A percentile compares a stretch with the other conserved stretches of the same genome.
phyloP scores from a whole-genome alignment of 495 filamentous ascomycete species.

The Polyplosphaeria fusca region DNA sequence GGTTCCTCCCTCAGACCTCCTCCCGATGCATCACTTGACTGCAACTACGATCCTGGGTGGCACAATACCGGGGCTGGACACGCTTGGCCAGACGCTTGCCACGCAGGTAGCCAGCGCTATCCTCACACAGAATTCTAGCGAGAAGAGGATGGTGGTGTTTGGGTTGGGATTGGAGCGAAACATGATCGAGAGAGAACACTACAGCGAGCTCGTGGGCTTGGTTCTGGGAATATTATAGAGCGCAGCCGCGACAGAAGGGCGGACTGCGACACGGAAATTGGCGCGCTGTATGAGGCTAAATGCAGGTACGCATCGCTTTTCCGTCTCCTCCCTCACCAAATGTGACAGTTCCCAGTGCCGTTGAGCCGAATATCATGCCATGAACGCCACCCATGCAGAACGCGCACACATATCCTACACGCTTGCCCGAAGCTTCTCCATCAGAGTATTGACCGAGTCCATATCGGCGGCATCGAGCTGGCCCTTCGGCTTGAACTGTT shows the following conservation, averaged over 20 bases:
- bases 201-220: slow-evolving; percentile 79
- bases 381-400: too few species aligned
- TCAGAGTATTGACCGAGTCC: slow-evolving; percentile 74
- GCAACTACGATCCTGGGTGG: slow-evolving; percentile 88
- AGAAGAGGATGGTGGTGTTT: slow-evolving; percentile 74
- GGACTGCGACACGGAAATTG: too few species aligned
- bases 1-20: slow-evolving; percentile 47
- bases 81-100: slow-evolving; percentile 79
- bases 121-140: slow-evolving; percentile 64
- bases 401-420: too few species aligned
- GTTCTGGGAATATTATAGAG: slow-evolving; percentile 62
- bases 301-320: too few species aligned
- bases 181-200: slow-evolving; percentile 56
- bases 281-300: too few species aligned
- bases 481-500: slow-evolving; percentile 53
- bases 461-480: slow-evolving; percentile 74
- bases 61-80: slow-evolving; percentile 72
- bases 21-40: slow-evolving; percentile 77
- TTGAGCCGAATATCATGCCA: too few species aligned
- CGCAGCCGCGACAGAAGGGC: too few species aligned
- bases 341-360: too few species aligned
- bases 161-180: slow-evolving; percentile 70
- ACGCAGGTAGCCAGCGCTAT: slow-evolving; percentile 83
- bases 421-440: slow-evolving; percentile 63
- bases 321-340: background rate